phyloP scores from a whole-genome alignment of 768 basidiomycete species.

The Suillus fuscotomentosus region DNA sequence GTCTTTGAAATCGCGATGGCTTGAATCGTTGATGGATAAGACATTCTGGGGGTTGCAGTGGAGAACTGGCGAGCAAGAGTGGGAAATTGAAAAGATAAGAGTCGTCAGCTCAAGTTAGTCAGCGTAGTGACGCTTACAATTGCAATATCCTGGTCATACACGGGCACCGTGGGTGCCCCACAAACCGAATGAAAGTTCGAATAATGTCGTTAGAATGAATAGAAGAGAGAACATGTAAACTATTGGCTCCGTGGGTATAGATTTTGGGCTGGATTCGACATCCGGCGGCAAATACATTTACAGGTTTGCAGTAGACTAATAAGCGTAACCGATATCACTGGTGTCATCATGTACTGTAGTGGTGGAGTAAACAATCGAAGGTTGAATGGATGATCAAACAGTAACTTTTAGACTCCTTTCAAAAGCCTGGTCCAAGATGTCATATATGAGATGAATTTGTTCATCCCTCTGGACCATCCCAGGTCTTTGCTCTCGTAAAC shows the following conservation, averaged over 20 bases:
- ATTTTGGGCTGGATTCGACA: not conserved
- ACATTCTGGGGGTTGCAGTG: conserved; percentile 36
- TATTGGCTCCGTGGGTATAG: not conserved
- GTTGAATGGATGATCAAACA: not conserved
- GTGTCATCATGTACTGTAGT: not conserved
- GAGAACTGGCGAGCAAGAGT: conserved; percentile 32
- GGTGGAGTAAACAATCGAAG: not conserved
- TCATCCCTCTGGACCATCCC: conserved; percentile 78
- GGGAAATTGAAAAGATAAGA: conserved; percentile 16
- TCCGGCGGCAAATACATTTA: not conserved
- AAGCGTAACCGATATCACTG: not conserved
- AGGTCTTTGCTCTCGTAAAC: conserved; percentile 75
- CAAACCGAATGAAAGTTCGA: not conserved
- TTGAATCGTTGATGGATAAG: conserved; percentile 59
- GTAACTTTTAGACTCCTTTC: conserved; percentile 8
- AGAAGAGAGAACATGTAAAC: not conserved
- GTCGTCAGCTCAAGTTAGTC: conserved; percentile 1
- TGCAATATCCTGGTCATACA: not conserved
- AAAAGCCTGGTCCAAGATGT: conserved; percentile 42
- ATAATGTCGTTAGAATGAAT: not conserved
- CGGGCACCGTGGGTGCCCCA: not conserved
- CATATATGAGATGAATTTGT: conserved; percentile 65
- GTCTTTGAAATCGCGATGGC: conserved; percentile 71
- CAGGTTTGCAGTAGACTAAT: not conserved
- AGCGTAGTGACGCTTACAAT: not conserved